phyloP scores from a whole-genome alignment of 1,139 yeast genomes.

The Geotrichum carabidarum region DNA sequence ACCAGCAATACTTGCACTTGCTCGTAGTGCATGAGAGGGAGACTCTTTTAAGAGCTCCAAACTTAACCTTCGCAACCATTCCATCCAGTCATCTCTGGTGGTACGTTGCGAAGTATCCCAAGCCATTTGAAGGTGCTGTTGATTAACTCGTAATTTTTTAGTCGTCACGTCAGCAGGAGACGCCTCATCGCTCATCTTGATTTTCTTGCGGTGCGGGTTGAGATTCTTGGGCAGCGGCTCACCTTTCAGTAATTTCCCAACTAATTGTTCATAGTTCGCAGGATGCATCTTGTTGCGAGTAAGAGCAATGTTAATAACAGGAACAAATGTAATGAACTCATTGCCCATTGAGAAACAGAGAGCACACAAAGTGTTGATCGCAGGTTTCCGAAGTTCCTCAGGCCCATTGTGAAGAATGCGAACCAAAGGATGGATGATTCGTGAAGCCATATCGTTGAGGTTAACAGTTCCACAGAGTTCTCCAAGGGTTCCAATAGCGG shows the following conservation, averaged over 20 bases:
- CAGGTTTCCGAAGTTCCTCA: conserved; percentile 57
- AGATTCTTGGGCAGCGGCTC: conserved; percentile 82
- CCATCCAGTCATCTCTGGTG: conserved; percentile 96
- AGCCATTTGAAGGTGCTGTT: conserved; percentile 66
- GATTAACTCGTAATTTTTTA: conserved; percentile 81
- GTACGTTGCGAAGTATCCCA: conserved; percentile 92
- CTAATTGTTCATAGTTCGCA: conserved; percentile 72
- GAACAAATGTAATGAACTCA: conserved; percentile 82
- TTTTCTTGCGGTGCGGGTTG: conserved; percentile 48
- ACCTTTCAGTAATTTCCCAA: conserved; percentile 68
- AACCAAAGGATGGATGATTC: conserved; percentile 81
- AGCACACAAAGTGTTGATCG: conserved; percentile 77
- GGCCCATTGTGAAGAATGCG: conserved; percentile 54
- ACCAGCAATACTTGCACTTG: conserved; percentile 86
- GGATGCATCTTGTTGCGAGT: conserved; percentile 62
- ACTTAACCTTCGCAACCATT: conserved; percentile 86
- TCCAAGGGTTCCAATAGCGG: conserved; percentile 83
- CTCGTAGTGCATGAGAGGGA: conserved; percentile 90
- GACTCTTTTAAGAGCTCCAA: conserved; percentile 85
- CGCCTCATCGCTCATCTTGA: conserved; percentile 50
- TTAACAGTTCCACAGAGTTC: conserved; percentile 69
- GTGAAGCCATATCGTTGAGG: conserved; percentile 81
- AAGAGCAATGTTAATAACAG: conserved; percentile 71
- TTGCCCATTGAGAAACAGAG: conserved; percentile 74
- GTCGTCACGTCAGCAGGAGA: conserved; percentile 64